Conservation (phyloP, 2,329 filamentous ascomycete genomes). For the Rutstroemia sp. region DNA sequence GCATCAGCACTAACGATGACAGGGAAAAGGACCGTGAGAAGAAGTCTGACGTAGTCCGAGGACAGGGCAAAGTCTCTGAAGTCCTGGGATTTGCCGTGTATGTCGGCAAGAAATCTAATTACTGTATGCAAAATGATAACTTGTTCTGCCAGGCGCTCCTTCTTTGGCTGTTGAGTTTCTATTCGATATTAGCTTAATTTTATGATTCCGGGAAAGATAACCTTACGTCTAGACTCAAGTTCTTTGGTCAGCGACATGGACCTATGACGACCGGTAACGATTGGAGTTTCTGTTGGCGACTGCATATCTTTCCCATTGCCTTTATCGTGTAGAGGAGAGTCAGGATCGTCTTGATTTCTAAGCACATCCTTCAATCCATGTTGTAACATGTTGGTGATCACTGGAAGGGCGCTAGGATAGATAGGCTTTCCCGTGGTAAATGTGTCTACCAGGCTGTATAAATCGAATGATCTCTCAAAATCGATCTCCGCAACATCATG, state of each 20-base stretch:
- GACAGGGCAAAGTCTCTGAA: slow-evolving; percentile 78
- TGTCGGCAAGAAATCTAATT: slow-evolving; percentile 69
- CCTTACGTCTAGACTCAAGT: slow-evolving; percentile 46
- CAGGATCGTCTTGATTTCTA: slow-evolving; percentile 52
- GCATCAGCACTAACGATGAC: slow-evolving; percentile 80
- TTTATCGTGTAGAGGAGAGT: slow-evolving; percentile 38
- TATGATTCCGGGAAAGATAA: neutral
- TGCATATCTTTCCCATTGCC: slow-evolving; percentile 20
- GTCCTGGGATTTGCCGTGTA: slow-evolving; percentile 66
- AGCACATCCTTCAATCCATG: slow-evolving; percentile 69
- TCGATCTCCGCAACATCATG: slow-evolving; percentile 70
- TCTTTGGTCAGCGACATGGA: slow-evolving; percentile 62
- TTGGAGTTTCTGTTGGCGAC: slow-evolving; percentile 14
- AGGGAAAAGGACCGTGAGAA: slow-evolving; percentile 78
- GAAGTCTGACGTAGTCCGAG: slow-evolving; percentile 73
- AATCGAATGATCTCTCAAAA: slow-evolving; percentile 65
- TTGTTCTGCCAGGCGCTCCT: slow-evolving; percentile 47
- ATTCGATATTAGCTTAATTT: slow-evolving; percentile 6
- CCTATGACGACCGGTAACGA: slow-evolving; percentile 28
- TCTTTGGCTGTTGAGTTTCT: slow-evolving; percentile 36
- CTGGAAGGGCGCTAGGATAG: slow-evolving; percentile 70
- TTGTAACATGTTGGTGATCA: slow-evolving; percentile 82
- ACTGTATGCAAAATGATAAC: slow-evolving; percentile 65
- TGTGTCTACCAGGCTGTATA: slow-evolving; percentile 64
- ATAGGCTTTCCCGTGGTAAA: slow-evolving; percentile 64